Evolutionary conservation across 805 yeast species (phyloP).

Genomic region (Candida coleopterorum): DNA sequence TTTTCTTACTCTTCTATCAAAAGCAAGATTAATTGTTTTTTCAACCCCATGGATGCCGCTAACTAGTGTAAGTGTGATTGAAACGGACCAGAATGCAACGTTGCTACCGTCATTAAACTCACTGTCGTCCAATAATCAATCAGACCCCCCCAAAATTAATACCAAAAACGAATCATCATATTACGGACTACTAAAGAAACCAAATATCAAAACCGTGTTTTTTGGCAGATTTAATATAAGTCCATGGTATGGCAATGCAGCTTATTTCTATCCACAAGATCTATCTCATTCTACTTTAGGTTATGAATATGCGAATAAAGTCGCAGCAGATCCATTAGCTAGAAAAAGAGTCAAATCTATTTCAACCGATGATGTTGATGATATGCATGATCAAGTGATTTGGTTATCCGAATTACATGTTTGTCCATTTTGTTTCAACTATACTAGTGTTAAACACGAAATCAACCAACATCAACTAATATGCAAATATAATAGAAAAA

Average conservation of each 20-base stretch:
- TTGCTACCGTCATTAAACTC: background rate
- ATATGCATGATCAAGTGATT: conserved; percentile 10
- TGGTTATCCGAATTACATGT: conserved; percentile 66
- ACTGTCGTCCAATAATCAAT: too few species aligned
- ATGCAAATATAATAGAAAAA: conserved; percentile 35
- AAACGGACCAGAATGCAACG: background rate
- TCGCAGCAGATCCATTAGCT: conserved; percentile 12
- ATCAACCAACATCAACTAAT: conserved; percentile 46
- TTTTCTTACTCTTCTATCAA: too few species aligned
- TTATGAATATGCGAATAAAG: conserved; percentile 25
- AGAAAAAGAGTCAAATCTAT: conserved; percentile 9
- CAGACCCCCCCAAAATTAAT: background rate
- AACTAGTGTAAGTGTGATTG: conserved; percentile 1
- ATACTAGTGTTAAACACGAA: conserved; percentile 45
- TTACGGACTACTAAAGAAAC: conserved; percentile 57
- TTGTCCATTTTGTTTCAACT: conserved; percentile 83
- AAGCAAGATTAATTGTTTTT: too few species aligned
- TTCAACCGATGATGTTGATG: background rate
- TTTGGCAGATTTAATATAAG: conserved; percentile 66
- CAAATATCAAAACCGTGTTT: conserved; percentile 62
- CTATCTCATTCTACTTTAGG: conserved; percentile 43
- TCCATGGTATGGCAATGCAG: conserved; percentile 88
- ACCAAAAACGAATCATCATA: conserved; percentile 22
- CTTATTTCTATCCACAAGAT: conserved; percentile 47
- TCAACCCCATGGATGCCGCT: conserved; percentile 2